These are phyloP conservation scores for Fusarium sororula DNA, from an alignment of 2,329 filamentous ascomycete genomes.

Conservation along the genomic window DNA sequence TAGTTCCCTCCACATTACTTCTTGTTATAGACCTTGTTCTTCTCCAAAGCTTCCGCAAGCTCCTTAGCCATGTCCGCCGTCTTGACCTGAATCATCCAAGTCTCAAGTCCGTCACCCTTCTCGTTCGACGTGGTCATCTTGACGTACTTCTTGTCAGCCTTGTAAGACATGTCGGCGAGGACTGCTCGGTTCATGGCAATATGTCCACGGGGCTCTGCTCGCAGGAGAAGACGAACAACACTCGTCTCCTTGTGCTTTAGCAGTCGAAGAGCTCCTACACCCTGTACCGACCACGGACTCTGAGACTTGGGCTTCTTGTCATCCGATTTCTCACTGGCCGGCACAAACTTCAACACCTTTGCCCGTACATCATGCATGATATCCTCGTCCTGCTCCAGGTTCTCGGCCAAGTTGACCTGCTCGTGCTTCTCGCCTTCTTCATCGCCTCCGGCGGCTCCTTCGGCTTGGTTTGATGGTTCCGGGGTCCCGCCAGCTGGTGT, in stretches of 20 bases:
- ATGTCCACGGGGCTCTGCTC: slow-evolving; percentile 78
- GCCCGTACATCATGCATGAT: slow-evolving; percentile 75
- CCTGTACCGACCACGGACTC: slow-evolving; percentile 73
- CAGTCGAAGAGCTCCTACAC: slow-evolving; percentile 76
- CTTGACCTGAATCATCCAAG: slow-evolving; percentile 78
- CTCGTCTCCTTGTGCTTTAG: slow-evolving; percentile 77
- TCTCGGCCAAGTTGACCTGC: slow-evolving; percentile 75
- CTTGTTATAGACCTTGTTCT: slow-evolving; percentile 66
- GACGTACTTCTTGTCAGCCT: slow-evolving; percentile 67
- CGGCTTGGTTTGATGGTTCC: slow-evolving; percentile 61
- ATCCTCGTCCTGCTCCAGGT: slow-evolving; percentile 76
- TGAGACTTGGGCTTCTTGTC: slow-evolving; percentile 57
- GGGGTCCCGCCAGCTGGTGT: slow-evolving; percentile 68
- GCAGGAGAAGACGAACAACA: slow-evolving; percentile 73
- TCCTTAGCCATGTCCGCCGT: slow-evolving; percentile 65
- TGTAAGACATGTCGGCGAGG: slow-evolving; percentile 70
- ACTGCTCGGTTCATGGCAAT: slow-evolving; percentile 77
- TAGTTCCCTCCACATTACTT: slow-evolving; percentile 47
- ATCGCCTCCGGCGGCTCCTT: slow-evolving; percentile 51
- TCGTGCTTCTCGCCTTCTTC: slow-evolving; percentile 70
- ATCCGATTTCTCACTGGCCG: slow-evolving; percentile 58
- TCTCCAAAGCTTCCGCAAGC: slow-evolving; percentile 61
- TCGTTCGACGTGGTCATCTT: slow-evolving; percentile 67
- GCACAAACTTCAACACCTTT: slow-evolving; percentile 71
- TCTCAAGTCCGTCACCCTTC: slow-evolving; percentile 68